Conservation (phyloP, 331 rosid species). For the Telfairia occidentalis region DNA sequence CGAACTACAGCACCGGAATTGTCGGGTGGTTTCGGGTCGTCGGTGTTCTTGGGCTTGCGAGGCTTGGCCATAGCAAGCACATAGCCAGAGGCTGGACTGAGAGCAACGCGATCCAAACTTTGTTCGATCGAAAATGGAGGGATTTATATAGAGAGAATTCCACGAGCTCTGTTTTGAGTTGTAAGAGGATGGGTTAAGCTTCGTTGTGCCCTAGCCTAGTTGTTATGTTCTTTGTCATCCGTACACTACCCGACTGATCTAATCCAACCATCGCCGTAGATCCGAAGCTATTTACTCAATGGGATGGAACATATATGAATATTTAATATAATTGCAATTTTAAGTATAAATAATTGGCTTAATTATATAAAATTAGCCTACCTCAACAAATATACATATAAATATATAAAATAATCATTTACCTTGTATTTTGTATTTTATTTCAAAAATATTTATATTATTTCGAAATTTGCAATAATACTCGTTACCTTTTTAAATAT, state of each 20-base stretch:
- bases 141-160: neutral
- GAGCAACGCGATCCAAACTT: neutral
- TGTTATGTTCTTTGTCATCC: neutral
- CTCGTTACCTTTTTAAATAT: no score
- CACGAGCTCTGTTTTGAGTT: neutral
- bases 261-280: neutral
- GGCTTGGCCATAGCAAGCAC: slow-evolving; percentile 67
- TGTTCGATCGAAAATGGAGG: neutral
- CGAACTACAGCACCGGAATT: slow-evolving; percentile 69
- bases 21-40: slow-evolving; percentile 72
- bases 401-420: no score
- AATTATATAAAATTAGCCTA: no score
- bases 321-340: no score
- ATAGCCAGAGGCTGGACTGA: neutral
- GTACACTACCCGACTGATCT: neutral
- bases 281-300: neutral
- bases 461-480: no score
- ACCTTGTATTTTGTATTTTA: no score
- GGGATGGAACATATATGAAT: neutral
- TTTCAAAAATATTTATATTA: no score
- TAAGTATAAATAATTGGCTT: no score
- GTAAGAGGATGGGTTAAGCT: neutral
- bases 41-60: slow-evolving; percentile 70
- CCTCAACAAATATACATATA: no score
- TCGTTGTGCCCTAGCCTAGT: neutral